Base-by-base conservation (phyloP, 2,329 filamentous ascomycete genomes). In the Fusarium sp. region DNA sequence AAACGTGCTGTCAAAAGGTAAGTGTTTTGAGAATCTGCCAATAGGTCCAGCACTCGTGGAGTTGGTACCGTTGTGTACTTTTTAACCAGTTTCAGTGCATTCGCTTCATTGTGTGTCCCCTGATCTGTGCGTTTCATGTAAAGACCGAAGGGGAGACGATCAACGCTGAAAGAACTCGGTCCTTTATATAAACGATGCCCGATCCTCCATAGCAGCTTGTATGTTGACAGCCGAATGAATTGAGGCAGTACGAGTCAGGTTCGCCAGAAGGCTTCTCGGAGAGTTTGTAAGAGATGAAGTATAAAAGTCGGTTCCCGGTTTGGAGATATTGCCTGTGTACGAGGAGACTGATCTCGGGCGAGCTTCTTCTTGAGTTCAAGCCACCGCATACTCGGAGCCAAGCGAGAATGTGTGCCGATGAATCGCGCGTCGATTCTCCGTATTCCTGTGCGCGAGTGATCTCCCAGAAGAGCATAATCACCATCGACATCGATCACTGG, bases 91-190 rank as follows among this genome's bases (percentile, higher is more conserved):
- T 55, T 38, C 20, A 81, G 63, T 1, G 78, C 78, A 30, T 78
- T 77, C 56, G 69, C 70, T 59, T 80, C 67, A 35, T 81, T 81
- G 18, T 54, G 66, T 3, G 35, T 20, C 5, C 30, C n/a, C 2
- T n/a, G 20, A 7, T 26, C 4, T 60, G 18, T 38, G 20, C 8
- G 58, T 52, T 81, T 81, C 18, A 81, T 54, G 52, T 77, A 80
- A 2, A 81, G 74, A 11, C 77, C 76, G 56, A 80, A 80, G 4
- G 77, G 78, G 18, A 81, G 55, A 40, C 73, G 70, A 45, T 76
- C 74, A 13, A 76, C 71, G 8, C 13, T 20, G 6, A 35, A 23
- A 12, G 49, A 48, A 37, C 8, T 33, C 4, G 26, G 20, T 4
- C 18, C 5, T 27, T 3, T 26, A 13, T 35, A 35, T 18, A 35